Evolutionary conservation across 2,329 filamentous ascomycete genomes (phyloP), one percentile per base, ranked within the genome.

Genomic region (Fusarium scirpi): DNA sequence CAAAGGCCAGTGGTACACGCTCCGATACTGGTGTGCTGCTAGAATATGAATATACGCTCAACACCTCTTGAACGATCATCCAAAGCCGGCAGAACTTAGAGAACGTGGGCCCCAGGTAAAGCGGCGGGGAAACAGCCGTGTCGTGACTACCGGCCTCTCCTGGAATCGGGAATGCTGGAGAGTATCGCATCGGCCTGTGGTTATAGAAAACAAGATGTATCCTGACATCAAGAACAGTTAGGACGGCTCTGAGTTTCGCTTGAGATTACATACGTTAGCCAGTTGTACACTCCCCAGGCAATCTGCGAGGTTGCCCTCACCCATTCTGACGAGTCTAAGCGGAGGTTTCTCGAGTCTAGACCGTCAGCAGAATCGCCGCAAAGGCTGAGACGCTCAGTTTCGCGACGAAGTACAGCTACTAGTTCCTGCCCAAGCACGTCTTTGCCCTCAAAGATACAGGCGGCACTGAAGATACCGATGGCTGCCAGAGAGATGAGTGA

Each of bases 381-480:
- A 13, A 54, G 2, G 2, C 38, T 25, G 6, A 54, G n/a, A 0
- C 8, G 7, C 2, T 54, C 38, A 16, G 38, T n/a, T 4, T 18
- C 3, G 1, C 40, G 10, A 3, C 38, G 38, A 3, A 54, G 10
- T 15, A n/a, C 7, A 15, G n/a, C 5, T 8, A 2, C 13, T 10
- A 44, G 18, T 4, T 44, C 38, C 3, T 44, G 38, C 3, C n/a
- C 38, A 13, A 44, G 38, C n/a, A 5, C 15, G 1, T 54, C 38
- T 15, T 30, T 44, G 0, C 51, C 51, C 18, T 54, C n/a, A 7
- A 18, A 13, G 1, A 29, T 8, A 6, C 51, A 54, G 9, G 16
- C 13, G 2, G 25, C 10, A 4, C n/a, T 24, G 0, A 34, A 34
- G 1, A 13, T 0, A 4, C 8, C 40, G 1, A 13, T 16, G 9